Evolutionary conservation across 106 monocot genomes (phyloP).

Genomic region (Agapanthus africanus): DNA sequence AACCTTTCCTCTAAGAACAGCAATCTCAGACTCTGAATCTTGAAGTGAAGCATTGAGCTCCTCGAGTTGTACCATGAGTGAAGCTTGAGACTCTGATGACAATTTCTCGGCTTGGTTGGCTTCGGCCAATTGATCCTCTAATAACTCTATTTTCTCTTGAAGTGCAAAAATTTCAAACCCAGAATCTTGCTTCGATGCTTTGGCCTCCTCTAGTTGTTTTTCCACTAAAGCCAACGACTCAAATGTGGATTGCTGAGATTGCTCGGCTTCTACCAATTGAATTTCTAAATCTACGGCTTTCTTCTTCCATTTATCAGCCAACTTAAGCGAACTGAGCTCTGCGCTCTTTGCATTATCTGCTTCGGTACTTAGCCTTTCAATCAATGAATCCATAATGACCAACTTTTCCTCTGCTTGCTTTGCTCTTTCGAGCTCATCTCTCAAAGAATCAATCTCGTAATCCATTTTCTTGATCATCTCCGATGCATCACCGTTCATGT

Average conservation of each 20-base stretch:
- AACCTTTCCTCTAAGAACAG: constrained; percentile 28
- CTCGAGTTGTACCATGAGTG: constrained; percentile 12
- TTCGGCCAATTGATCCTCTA: constrained; percentile 34
- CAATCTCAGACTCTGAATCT: constrained; percentile 24
- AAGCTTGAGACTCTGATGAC: neutral
- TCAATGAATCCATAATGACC: constrained; percentile 12
- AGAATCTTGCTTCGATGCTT: constrained; percentile 10
- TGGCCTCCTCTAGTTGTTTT: constrained; percentile 18
- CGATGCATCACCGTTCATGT: constrained; percentile 22
- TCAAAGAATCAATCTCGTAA: constrained; percentile 32
- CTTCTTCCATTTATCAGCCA: constrained; percentile 46
- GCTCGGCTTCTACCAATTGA: constrained; percentile 31
- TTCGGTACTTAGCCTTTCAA: constrained; percentile 30
- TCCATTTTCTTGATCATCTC: constrained; percentile 37
- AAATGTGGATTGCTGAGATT: constrained; percentile 21
- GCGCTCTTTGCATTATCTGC: constrained; percentile 29
- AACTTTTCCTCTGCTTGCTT: constrained; percentile 30
- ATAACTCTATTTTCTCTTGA: constrained; percentile 21
- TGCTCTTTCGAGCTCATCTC: constrained; percentile 31
- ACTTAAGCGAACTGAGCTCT: constrained; percentile 21
- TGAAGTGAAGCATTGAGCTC: constrained; percentile 9
- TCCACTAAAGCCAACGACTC: constrained; percentile 5
- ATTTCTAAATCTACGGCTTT: constrained; percentile 19
- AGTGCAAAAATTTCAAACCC: constrained; percentile 25
- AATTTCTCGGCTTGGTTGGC: constrained; percentile 6